Base-by-base conservation (phyloP, 2,329 filamentous ascomycete genomes). In the Fusarium mundagurra region DNA sequence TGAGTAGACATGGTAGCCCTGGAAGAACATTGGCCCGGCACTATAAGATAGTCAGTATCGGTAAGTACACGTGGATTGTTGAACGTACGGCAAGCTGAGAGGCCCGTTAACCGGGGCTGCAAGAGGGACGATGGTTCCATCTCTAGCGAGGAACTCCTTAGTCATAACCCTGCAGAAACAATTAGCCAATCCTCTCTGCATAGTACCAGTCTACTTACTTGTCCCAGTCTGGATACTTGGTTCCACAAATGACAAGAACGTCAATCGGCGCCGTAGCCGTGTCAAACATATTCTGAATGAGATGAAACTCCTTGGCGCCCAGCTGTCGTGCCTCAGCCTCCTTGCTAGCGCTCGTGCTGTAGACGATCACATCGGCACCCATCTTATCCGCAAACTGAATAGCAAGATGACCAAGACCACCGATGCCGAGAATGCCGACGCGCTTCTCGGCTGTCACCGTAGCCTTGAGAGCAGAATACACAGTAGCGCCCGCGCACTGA, bases 141-240 rank as follows among this genome's bases (percentile, higher is more conserved):
- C 64, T 29, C 64, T 34, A 6, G 62, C 62, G 5, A 67, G 44
- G 8, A 67, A 67, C 6, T 67, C 50, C 13, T 67, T 67, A 4
- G 24, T 27, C 64, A 67, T 67, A 27, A 60, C 50, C 8, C 64
- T 67, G 0, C 7, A 4, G 3, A 29, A 43, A 0, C 0, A 6
- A 1, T 20, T 24, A 36, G 18, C 48, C 11, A 29, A 12, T 6
- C 14, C 4, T 5, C 2, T 24, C 2, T 20, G 4, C 4, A 6
- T 3, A 10, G 0, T 1, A 8, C 1, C 3, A 36, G 12, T 18
- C 0, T 0, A 33, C 62, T 29, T 14, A 29, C 86, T 72, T 83
- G 1, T 61, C 65, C 65, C 65, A 68, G 13, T 68, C 63, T 0
- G 65, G 65, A 10, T 68, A 68, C 5, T 41, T 68, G 4, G 65